Percentiles rank a stretch among this genome's conserved stretches.
Evolutionary conservation across 225 moss, liverwort and hornwort species (phyloP).

Genomic region (Sphagnum tenellum): DNA sequence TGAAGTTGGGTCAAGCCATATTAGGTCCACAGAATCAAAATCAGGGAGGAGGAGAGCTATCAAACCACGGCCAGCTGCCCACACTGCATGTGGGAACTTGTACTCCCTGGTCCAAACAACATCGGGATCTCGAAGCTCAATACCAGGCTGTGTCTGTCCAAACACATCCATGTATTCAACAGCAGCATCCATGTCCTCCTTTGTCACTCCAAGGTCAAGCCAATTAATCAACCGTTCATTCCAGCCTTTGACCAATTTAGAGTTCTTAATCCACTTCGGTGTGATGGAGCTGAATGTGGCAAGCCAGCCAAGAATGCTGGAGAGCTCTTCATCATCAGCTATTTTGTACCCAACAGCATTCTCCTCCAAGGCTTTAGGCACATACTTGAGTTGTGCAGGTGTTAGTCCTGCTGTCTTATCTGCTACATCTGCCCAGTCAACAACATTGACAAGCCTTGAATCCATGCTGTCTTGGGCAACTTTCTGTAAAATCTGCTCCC

Average conservation of each 20-base stretch:
- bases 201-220: conserved; percentile 77
- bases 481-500: conserved; percentile 89
- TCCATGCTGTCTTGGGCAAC: conserved; percentile 77
- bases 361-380: conserved; percentile 74
- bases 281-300: conserved; percentile 57
- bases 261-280: conserved; percentile 79
- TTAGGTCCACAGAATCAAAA: conserved; percentile 37
- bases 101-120: conserved; percentile 82
- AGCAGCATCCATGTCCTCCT: conserved; percentile 76
- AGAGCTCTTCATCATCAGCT: conserved; percentile 82
- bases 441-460: conserved; percentile 45
- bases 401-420: conserved; percentile 96
- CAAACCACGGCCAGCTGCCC: conserved; percentile 91
- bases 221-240: conserved; percentile 67
- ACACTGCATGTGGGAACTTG: conserved; percentile 93
- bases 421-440: conserved; percentile 87
- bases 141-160: conserved; percentile 58
- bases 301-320: conserved; percentile 67
- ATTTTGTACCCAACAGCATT: conserved; percentile 75
- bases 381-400: conserved; percentile 88
- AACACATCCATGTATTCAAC: conserved; percentile 91
- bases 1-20: conserved; percentile 47
- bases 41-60: conserved; percentile 69
- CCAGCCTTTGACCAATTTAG: conserved; percentile 62
- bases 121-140: conserved; percentile 67